These are phyloP conservation scores for Penicillium longicatenatum DNA, from an alignment of 495 filamentous ascomycete species.

Conservation along the genomic window DNA sequence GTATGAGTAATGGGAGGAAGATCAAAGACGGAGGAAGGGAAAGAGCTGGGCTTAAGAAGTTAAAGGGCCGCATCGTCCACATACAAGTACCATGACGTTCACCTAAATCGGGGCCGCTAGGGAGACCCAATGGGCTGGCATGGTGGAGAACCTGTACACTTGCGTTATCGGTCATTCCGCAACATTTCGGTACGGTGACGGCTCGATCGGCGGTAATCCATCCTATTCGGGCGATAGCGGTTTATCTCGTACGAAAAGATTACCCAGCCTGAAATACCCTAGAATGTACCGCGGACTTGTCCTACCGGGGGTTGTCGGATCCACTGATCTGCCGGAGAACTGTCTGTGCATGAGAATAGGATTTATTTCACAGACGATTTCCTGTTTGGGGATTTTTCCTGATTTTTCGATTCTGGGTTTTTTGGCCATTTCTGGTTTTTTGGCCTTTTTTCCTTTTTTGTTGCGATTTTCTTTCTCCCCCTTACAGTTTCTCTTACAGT, in stretches of 20 bases:
- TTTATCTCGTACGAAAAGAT: constrained; percentile 7
- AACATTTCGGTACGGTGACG: constrained; percentile 12
- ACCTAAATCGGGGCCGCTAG: background rate
- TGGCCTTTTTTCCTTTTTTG: background rate
- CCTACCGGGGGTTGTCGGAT: background rate
- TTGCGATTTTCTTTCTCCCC: background rate
- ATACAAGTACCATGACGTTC: constrained; percentile 18
- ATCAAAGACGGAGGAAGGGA: constrained; percentile 1
- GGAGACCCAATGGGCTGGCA: constrained; percentile 5
- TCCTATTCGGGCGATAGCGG: constrained; percentile 6
- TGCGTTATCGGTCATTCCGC: constrained; percentile 7
- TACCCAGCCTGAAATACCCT: background rate
- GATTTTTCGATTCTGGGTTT: background rate
- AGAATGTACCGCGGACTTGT: background rate
- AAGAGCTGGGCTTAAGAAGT: constrained; percentile 20
- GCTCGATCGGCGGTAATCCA: background rate
- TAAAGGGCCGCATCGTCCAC: background rate
- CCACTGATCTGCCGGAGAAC: constrained; percentile 8
- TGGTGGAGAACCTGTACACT: background rate
- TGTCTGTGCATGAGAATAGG: constrained; percentile 4
- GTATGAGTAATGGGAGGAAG: constrained; percentile 24
- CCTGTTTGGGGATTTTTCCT: background rate
- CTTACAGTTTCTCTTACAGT: background rate
- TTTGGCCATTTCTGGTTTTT: background rate
- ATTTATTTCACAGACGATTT: background rate